phyloP scores from a whole-genome alignment of 768 basidiomycete genomes.

The Phylloporus sp. region DNA sequence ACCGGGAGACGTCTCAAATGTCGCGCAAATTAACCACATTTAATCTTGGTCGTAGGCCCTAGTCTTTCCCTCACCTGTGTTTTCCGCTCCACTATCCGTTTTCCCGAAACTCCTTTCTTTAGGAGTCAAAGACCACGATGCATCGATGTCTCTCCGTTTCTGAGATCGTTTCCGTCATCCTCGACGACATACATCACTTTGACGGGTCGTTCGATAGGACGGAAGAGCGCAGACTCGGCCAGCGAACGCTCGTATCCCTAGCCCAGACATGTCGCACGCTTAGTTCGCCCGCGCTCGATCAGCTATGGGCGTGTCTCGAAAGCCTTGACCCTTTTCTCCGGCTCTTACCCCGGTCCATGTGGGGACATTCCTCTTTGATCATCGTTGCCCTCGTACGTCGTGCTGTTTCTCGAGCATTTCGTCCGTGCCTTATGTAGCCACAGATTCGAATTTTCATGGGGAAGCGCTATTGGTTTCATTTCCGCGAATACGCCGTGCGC shows the following conservation, averaged over 20 bases:
- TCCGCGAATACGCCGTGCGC: slow-evolving; percentile 23
- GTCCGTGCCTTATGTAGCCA: no score
- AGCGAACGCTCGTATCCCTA: slow-evolving; percentile 23
- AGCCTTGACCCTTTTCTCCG: slow-evolving; percentile 25
- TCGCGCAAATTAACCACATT: no score
- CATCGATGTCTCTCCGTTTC: slow-evolving; percentile 22
- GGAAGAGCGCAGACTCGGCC: slow-evolving; percentile 13
- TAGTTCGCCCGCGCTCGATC: slow-evolving; percentile 22
- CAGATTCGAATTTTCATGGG: slow-evolving; percentile 24
- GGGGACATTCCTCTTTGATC: no score
- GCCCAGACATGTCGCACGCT: slow-evolving; percentile 25
- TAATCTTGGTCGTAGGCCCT: no score
- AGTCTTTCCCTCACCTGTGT: no score
- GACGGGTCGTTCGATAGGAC: slow-evolving; percentile 18
- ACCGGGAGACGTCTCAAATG: no score
- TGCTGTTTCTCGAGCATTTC: no score
- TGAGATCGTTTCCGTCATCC: slow-evolving; percentile 20
- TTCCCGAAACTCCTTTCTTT: no score
- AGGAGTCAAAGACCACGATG: no score
- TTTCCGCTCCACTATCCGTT: no score
- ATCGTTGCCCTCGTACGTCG: no score
- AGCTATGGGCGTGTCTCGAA: slow-evolving; percentile 27
- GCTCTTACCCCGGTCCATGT: slow-evolving; percentile 23
- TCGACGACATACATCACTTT: slow-evolving; percentile 17
- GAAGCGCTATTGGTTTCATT: slow-evolving; percentile 25